Percentiles rank a stretch among this genome's conserved stretches.
phyloP scores from a whole-genome alignment of 2,329 filamentous ascomycete species.

The Westerdykella sp. region DNA sequence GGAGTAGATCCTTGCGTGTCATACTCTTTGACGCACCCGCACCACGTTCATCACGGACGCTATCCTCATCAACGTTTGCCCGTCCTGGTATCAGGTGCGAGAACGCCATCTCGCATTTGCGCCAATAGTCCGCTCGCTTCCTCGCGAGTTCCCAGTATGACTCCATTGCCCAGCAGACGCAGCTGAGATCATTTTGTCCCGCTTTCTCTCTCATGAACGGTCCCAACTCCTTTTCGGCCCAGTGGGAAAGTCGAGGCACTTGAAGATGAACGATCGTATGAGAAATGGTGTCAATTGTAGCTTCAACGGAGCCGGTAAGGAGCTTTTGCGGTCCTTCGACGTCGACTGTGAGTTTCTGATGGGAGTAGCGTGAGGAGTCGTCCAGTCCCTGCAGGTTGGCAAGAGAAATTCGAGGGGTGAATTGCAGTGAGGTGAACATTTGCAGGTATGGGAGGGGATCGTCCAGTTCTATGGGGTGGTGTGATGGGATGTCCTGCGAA shows the following conservation, averaged over 20 bases:
- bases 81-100: slow-evolving; percentile 19
- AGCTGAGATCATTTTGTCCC: slow-evolving; percentile 49
- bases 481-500: slow-evolving; percentile 49
- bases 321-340: slow-evolving; percentile 48
- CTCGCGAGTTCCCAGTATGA: slow-evolving; percentile 60
- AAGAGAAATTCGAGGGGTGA: slow-evolving; percentile 48
- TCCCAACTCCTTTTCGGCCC: slow-evolving; percentile 54
- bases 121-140: slow-evolving; percentile 59
- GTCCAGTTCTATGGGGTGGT: slow-evolving; percentile 56
- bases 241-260: slow-evolving; percentile 52
- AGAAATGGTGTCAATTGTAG: slow-evolving; percentile 44
- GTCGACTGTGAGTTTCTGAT: slow-evolving; percentile 48
- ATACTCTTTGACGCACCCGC: slow-evolving; percentile 12
- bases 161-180: slow-evolving; percentile 61
- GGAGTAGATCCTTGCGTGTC: slow-evolving; percentile 46
- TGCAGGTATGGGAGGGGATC: slow-evolving; percentile 65
- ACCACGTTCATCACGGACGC: slow-evolving; percentile 2
- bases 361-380: slow-evolving; percentile 10
- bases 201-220: slow-evolving; percentile 44
- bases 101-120: slow-evolving; percentile 47
- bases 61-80: slow-evolving; percentile 13
- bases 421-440: slow-evolving; percentile 62
- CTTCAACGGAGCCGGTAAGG: slow-evolving; percentile 53
- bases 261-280: slow-evolving; percentile 51
- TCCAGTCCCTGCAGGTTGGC: slow-evolving; percentile 9